Evolutionary conservation across 2,329 filamentous ascomycete genomes (phyloP).

Genomic region (Alternaria longipes): DNA sequence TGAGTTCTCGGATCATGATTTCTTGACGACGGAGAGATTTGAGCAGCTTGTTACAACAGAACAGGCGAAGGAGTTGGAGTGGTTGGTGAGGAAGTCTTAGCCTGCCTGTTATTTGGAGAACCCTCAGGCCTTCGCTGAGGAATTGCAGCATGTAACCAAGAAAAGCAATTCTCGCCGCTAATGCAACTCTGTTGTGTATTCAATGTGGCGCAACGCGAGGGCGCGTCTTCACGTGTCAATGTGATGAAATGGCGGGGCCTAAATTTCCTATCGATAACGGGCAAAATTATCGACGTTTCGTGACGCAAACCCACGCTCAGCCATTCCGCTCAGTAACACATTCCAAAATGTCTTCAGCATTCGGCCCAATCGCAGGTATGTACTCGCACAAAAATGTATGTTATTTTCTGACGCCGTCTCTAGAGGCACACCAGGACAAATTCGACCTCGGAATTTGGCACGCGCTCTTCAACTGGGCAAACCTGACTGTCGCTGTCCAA

Average conservation of each 20-base stretch:
- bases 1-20: constrained; percentile 73
- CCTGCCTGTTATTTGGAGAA: not conserved
- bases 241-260: constrained; percentile 3
- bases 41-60: constrained; percentile 60
- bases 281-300: constrained; percentile 10
- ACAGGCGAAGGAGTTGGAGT: constrained; percentile 59
- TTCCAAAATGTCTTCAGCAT: constrained; percentile 13
- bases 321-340: constrained; percentile 7
- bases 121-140: not conserved
- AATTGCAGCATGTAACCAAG: not conserved
- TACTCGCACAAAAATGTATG: not conserved
- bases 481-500: constrained; percentile 85
- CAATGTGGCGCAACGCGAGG: not conserved
- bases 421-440: constrained; percentile 42
- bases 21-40: constrained; percentile 62
- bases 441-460: constrained; percentile 89
- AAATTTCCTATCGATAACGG: constrained; percentile 13
- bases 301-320: constrained; percentile 16
- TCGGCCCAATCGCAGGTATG: constrained; percentile 14
- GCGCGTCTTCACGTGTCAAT: constrained; percentile 6
- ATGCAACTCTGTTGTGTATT: not conserved
- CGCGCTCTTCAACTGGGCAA: constrained; percentile 85
- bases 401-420: constrained; percentile 12
- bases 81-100: constrained; percentile 48
- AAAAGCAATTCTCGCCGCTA: constrained; percentile 7